These are phyloP conservation scores for Hypoxylon subgilvum DNA, from an alignment of 495 filamentous ascomycete genomes.

Conservation along the genomic window DNA sequence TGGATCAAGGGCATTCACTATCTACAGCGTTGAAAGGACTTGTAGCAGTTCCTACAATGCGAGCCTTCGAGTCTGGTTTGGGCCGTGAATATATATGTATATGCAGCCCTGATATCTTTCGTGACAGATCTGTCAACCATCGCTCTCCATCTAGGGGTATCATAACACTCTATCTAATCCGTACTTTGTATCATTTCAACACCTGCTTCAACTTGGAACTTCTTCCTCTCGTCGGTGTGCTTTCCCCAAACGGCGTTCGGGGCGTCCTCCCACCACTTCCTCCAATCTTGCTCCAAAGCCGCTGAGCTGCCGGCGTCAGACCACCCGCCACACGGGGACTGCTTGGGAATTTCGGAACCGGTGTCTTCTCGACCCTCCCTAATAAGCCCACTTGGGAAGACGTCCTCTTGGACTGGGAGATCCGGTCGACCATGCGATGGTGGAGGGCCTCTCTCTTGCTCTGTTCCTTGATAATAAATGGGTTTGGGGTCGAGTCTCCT, in stretches of 20 bases:
- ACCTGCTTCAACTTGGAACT: slow-evolving; percentile 39
- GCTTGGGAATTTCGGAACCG: slow-evolving; percentile 76
- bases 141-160: too few relatives aligned
- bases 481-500: slow-evolving; percentile 71
- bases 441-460: slow-evolving; percentile 83
- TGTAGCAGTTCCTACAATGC: too few relatives aligned
- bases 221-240: slow-evolving; percentile 44
- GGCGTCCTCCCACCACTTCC: slow-evolving; percentile 56
- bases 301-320: slow-evolving; percentile 81
- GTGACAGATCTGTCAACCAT: too few relatives aligned
- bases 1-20: too few relatives aligned
- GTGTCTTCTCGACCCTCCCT: slow-evolving; percentile 63
- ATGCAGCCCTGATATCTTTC: background rate
- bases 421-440: slow-evolving; percentile 87
- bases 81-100: background rate
- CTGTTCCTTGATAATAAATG: slow-evolving; percentile 79
- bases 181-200: slow-evolving; percentile 25
- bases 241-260: slow-evolving; percentile 56
- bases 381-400: slow-evolving; percentile 55
- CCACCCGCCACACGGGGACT: slow-evolving; percentile 68
- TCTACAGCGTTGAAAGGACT: too few relatives aligned
- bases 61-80: too few relatives aligned
- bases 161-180: slow-evolving; percentile 15
- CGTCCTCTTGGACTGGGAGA: slow-evolving; percentile 71
- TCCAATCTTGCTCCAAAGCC: slow-evolving; percentile 73